Conservation (phyloP, 345 rosid genomes). For the Aquilaria malaccensis region DNA sequence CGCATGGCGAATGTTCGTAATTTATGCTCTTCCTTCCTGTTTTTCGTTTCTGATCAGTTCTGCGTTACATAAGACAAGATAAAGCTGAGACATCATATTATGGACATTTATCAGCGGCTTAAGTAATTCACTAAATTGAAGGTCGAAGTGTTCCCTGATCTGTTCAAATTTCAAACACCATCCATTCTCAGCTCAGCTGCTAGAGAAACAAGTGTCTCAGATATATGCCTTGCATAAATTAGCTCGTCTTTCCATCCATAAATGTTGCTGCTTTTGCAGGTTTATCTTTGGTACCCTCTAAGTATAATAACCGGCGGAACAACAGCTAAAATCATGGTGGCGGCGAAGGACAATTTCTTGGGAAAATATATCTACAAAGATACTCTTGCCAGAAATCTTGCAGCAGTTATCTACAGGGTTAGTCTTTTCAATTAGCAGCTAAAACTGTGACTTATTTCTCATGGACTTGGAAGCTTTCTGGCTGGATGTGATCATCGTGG, state of each 20-base stretch:
- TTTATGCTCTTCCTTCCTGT: neutral
- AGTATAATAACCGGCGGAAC: slow-evolving; percentile 83
- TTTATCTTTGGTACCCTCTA: slow-evolving; percentile 89
- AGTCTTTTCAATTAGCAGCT: neutral
- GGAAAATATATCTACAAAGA: slow-evolving; percentile 95
- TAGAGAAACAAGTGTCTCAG: too few species aligned
- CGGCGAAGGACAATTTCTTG: slow-evolving; percentile 83
- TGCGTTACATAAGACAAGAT: too few species aligned
- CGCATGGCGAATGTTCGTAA: slow-evolving; percentile 77
- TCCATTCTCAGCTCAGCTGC: too few species aligned
- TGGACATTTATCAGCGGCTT: too few species aligned
- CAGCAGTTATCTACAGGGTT: slow-evolving; percentile 87
- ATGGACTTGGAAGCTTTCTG: neutral
- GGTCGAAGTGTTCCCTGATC: too few species aligned
- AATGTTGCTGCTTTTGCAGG: slow-evolving; percentile 34
- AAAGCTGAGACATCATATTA: too few species aligned
- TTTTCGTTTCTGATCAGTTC: neutral
- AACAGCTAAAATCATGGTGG: slow-evolving; percentile 94
- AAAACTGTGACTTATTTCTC: neutral
- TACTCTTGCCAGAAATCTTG: slow-evolving; percentile 80
- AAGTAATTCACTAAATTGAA: too few species aligned
- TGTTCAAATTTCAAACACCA: neutral
- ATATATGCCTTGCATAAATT: too few species aligned
- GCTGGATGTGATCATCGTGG: neutral
- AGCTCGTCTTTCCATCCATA: neutral